phyloP scores from a whole-genome alignment of 768 basidiomycete species.

The Suillus americanus region DNA sequence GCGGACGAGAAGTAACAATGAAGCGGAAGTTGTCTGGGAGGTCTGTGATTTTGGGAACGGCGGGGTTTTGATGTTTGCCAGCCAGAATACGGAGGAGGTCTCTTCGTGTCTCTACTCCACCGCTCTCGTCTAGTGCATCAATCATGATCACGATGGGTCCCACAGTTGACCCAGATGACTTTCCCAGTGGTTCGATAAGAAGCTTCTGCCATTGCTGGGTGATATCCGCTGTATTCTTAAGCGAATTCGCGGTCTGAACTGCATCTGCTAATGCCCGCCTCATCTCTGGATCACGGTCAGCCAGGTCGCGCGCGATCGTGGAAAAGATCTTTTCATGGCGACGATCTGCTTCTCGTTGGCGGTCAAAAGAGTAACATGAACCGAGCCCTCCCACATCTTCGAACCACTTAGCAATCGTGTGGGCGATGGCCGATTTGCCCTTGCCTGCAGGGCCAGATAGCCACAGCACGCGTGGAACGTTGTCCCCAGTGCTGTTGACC shows the following conservation, averaged over 20 bases:
- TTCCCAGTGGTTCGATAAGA: constrained; percentile 15
- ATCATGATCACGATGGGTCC: constrained; percentile 28
- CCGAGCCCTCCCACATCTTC: constrained; percentile 10
- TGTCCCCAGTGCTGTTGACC: background rate
- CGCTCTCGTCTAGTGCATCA: constrained; percentile 24
- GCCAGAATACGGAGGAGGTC: background rate
- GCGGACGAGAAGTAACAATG: constrained; percentile 11
- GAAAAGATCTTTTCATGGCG: background rate
- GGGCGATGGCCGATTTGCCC: constrained; percentile 14
- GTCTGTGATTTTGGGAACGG: background rate
- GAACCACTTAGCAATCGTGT: constrained; percentile 11
- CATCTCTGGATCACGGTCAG: constrained; percentile 12
- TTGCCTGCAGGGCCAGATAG: constrained; percentile 13
- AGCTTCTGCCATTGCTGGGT: constrained; percentile 16
- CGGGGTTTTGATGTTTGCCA: background rate
- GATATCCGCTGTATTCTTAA: background rate
- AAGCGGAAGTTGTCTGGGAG: constrained; percentile 9
- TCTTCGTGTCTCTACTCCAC: background rate
- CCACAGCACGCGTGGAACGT: background rate
- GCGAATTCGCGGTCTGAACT: background rate
- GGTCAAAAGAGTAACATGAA: constrained; percentile 25
- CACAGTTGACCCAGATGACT: constrained; percentile 3
- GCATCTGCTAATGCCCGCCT: background rate
- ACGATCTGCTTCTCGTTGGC: background rate
- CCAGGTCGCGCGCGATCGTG: constrained; percentile 8